Conservation (phyloP, 2,329 filamentous ascomycete genomes). For the Penicillium olsonii region DNA sequence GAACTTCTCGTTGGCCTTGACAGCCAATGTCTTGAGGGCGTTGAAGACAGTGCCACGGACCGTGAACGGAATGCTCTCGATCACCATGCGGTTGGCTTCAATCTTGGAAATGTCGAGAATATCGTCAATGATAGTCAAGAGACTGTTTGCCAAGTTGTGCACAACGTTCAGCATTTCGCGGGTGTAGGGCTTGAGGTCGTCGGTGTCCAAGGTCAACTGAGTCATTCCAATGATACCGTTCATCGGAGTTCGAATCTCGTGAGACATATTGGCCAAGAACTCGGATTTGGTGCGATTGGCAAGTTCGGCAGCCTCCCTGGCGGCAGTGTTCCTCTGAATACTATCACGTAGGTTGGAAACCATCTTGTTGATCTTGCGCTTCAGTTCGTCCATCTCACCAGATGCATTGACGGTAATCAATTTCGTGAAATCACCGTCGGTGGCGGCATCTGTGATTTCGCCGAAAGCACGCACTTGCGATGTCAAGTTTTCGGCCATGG, state of each 20-base stretch:
- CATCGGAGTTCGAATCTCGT: constrained; percentile 97
- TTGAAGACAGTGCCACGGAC: constrained; percentile 95
- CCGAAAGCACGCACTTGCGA: constrained; percentile 97
- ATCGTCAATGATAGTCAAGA: constrained; percentile 93
- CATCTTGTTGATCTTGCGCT: constrained; percentile 99
- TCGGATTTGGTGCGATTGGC: constrained; percentile 98
- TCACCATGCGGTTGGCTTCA: constrained; percentile 95
- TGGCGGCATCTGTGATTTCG: constrained; percentile 96
- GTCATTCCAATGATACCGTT: constrained; percentile 99
- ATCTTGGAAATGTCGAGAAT: constrained; percentile 73
- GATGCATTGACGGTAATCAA: constrained; percentile 96
- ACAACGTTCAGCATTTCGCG: constrained; percentile 99
- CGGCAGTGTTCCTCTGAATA: constrained; percentile 94
- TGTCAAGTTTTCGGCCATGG: constrained; percentile 83
- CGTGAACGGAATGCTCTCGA: constrained; percentile 96
- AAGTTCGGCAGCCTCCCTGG: constrained; percentile 90
- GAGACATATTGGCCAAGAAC: constrained; percentile 98
- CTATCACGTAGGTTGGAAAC: constrained; percentile 92
- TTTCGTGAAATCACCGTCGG: constrained; percentile 95
- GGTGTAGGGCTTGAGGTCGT: constrained; percentile 91
- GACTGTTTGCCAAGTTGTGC: constrained; percentile 91
- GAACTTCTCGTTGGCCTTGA: constrained; percentile 95
- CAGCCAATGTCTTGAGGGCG: constrained; percentile 92
- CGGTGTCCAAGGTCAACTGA: constrained; percentile 90
- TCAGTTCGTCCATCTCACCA: constrained; percentile 98